Base-by-base conservation (phyloP, 2,329 filamentous ascomycete species). In the Mycosphaerella sp. region DNA sequence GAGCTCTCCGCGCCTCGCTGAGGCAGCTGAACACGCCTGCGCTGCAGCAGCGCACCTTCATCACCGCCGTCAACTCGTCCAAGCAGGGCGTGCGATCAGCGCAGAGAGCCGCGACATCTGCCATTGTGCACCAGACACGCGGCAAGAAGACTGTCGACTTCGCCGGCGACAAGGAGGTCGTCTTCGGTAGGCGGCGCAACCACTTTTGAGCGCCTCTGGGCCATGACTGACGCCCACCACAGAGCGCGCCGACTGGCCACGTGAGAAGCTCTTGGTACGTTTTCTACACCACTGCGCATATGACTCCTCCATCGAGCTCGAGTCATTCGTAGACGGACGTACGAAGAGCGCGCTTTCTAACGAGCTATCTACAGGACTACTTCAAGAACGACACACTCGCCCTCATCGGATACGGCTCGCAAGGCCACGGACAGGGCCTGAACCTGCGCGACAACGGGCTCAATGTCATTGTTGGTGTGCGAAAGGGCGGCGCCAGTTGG, bases 321-420 rank as follows among this genome's bases (percentile, higher is more conserved):
- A 43, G 41, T 45, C 8, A 39, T 34, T 10, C 13, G 34, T 18
- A 25, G 21, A 25, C 21, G 21, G 21, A 25, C 21, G 21, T 25
- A 5, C 8, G 4, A 18, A 25, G 18, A 47, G 30, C 36, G 36
- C 36, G n/a, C 40, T n/a, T 10, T 45, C 64, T 72, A 55, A 73
- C 61, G 54, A 46, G 25, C 13, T 17, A 49, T 30, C 13, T 18
- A 49, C 64, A 95, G 87, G 89, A 97, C 62, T 98, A 91, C 85
- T 98, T 98, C 87, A 97, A 97, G 84, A 83, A 98, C 78, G 93
- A 98, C 76, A 97, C 91, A 64, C 88, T 98, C 66, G 93, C 93
- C 70, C 86, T 98, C 70, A 98, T 98, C 75, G 93, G 93, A 73
- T 98, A 98, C 77, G 93, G 85, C 68, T 96, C 90, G 60, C 90